Conservation (phyloP, 78 protist genomes). For the Blattamonas nauphoetae region DNA sequence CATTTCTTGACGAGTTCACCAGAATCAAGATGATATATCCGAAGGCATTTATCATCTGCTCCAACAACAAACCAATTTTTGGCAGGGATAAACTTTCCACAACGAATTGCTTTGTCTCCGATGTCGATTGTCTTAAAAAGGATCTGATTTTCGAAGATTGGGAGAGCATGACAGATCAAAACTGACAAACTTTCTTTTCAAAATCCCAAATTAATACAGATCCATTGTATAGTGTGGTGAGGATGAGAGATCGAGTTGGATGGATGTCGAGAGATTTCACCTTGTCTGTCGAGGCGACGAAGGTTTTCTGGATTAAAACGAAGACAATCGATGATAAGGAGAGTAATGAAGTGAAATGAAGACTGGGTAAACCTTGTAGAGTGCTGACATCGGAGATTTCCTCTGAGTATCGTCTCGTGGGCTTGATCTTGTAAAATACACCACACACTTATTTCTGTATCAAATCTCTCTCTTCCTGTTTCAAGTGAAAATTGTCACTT, state of each 20-base stretch:
- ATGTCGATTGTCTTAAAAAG: neutral
- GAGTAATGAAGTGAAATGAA: too few species aligned
- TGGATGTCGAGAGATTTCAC: constrained; percentile 95
- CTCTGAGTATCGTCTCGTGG: too few species aligned
- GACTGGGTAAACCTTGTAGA: too few species aligned
- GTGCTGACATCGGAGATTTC: too few species aligned
- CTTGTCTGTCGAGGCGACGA: constrained; percentile 81
- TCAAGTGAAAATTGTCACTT: too few species aligned
- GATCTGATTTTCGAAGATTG: neutral
- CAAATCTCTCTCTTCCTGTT: too few species aligned
- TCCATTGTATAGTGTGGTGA: constrained; percentile 82
- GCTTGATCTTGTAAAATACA: too few species aligned
- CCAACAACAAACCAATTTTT: constrained; percentile 91
- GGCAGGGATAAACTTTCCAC: constrained; percentile 79
- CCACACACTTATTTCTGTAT: too few species aligned
- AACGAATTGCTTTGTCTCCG: constrained; percentile 59
- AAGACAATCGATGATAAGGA: too few species aligned
- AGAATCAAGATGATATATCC: constrained; percentile 90
- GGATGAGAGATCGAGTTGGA: constrained; percentile 90
- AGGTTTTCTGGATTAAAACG: constrained; percentile 25
- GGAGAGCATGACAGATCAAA: constrained; percentile 52
- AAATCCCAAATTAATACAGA: constrained; percentile 83
- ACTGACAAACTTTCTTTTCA: constrained; percentile 80
- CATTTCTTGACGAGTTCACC: constrained; percentile 76
- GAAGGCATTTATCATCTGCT: constrained; percentile 73